These are phyloP conservation scores for Hypoxylon sp. DNA, from an alignment of 2,329 filamentous ascomycete species.

Conservation along the genomic window DNA sequence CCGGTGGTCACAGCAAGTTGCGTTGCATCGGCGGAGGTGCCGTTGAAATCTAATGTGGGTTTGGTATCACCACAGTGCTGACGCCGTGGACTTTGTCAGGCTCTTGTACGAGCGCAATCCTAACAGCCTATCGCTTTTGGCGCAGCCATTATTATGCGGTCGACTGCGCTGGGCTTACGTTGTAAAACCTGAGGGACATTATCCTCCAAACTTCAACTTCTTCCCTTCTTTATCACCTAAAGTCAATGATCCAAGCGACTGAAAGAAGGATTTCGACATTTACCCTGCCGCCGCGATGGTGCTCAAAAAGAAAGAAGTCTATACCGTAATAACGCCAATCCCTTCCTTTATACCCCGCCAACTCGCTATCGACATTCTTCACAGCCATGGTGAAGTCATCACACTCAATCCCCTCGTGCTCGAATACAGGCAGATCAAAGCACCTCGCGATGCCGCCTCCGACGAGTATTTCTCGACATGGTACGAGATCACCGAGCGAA, in stretches of 20 bases:
- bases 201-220: conserved; percentile 22
- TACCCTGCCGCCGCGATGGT: conserved; percentile 54
- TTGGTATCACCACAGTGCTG: conserved; percentile 35
- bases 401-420: conserved; percentile 78
- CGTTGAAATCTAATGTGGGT: conserved; percentile 24
- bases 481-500: conserved; percentile 79
- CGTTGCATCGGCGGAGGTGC: conserved; percentile 31
- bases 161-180: conserved; percentile 37
- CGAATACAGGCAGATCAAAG: conserved; percentile 72
- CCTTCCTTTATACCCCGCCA: conserved; percentile 78
- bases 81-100: conserved; percentile 23
- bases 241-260: conserved; percentile 12
- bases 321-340: conserved; percentile 78
- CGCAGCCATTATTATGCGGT: conserved; percentile 31
- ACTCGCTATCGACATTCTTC: conserved; percentile 78
- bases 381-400: conserved; percentile 78
- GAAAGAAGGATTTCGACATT: conserved; percentile 9
- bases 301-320: conserved; percentile 73
- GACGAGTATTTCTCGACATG: conserved; percentile 81
- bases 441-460: conserved; percentile 74
- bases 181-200: conserved; percentile 33
- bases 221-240: conserved; percentile 18
- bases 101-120: conserved; percentile 33
- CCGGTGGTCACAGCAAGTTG: not conserved
- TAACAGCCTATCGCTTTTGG: conserved; percentile 32